A percentile compares a stretch with the other conserved stretches of the same genome.
phyloP scores from a whole-genome alignment of 257 asterid species.

The Ligustrum vulgare region DNA sequence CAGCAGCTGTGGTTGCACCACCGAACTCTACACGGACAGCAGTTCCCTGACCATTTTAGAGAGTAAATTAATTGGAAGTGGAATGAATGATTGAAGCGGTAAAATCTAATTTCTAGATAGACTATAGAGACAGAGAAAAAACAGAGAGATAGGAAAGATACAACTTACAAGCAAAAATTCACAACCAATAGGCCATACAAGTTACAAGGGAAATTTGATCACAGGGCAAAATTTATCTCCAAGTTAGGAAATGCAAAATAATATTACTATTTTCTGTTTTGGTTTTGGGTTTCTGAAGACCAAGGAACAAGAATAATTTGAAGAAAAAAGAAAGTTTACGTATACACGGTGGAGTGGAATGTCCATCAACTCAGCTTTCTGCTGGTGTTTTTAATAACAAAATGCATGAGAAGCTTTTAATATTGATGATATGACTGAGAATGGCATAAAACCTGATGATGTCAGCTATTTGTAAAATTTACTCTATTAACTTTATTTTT shows the following conservation, averaged over 20 bases:
- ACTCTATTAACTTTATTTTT: too few species aligned
- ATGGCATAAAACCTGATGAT: neutral
- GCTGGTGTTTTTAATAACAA: neutral
- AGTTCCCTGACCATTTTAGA: conserved; percentile 62
- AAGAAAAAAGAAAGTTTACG: neutral
- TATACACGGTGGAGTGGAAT: neutral
- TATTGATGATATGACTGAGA: neutral
- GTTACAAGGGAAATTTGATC: neutral
- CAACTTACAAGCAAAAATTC: neutral
- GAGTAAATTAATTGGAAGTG: neutral
- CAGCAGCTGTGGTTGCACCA: conserved; percentile 74
- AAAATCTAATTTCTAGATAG: neutral
- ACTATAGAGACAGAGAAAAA: neutral
- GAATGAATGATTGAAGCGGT: neutral
- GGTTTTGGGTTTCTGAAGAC: neutral
- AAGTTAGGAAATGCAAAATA: neutral
- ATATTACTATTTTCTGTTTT: neutral
- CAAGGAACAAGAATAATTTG: neutral
- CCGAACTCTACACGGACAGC: conserved; percentile 91
- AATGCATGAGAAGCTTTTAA: neutral
- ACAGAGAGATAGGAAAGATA: neutral
- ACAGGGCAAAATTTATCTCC: neutral
- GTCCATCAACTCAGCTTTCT: neutral
- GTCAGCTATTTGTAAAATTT: neutral
- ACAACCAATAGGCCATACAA: neutral